phyloP scores from a whole-genome alignment of 2,329 filamentous ascomycete species.

The Podosphaera leucotricha region DNA sequence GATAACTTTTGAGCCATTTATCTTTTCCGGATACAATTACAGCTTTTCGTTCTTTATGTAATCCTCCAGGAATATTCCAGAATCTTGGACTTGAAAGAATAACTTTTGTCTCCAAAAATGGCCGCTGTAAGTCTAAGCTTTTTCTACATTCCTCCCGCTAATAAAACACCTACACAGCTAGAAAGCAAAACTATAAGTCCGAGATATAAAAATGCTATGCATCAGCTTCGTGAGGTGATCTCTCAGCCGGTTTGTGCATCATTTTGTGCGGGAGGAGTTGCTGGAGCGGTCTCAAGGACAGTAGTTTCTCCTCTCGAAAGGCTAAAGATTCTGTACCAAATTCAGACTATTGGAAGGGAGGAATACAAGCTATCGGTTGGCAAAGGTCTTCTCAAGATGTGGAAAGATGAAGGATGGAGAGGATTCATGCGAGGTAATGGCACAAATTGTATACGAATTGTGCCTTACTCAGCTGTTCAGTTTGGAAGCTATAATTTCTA shows the following conservation, averaged over 20 bases:
- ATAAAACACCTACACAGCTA: background rate
- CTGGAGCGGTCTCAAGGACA: constrained; percentile 89
- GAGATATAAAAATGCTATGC: background rate
- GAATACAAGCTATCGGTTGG: constrained; percentile 86
- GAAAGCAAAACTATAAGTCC: background rate
- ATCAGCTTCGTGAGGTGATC: constrained; percentile 24
- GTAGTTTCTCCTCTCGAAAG: constrained; percentile 91
- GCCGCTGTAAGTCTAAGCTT: background rate
- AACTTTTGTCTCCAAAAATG: background rate
- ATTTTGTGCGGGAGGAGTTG: constrained; percentile 82
- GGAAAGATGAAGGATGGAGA: constrained; percentile 86
- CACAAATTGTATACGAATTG: constrained; percentile 93
- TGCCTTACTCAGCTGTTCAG: constrained; percentile 93
- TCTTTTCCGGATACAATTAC: background rate
- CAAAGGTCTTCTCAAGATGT: constrained; percentile 84
- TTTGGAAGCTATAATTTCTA: constrained; percentile 98
- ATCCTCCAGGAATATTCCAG: background rate
- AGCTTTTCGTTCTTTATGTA: background rate
- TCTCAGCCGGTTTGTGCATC: constrained; percentile 74
- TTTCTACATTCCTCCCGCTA: background rate
- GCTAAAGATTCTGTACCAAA: constrained; percentile 91
- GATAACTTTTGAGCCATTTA: background rate
- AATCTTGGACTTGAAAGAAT: background rate
- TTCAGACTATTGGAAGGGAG: constrained; percentile 72
- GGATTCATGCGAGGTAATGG: constrained; percentile 97